A percentile compares a stretch with the other conserved stretches of the same genome.
Conservation (phyloP, 352 stramenopile species). For the Phytophthora ramorum region DNA sequence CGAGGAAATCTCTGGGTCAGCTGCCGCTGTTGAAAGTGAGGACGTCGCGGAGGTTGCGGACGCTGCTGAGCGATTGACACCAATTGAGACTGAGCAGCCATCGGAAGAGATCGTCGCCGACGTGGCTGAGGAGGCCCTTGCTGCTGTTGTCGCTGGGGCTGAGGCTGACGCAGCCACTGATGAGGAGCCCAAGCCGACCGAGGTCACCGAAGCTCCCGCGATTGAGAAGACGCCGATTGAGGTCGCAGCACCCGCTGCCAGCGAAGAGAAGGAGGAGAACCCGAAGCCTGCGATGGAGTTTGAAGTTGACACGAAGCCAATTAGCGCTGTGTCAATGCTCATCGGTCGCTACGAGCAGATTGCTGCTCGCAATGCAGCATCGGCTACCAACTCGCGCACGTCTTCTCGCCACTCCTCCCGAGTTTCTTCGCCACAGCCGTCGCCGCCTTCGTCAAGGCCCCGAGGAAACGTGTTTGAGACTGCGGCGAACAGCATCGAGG, state of each 20-base stretch:
- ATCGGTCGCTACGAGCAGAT: conserved; percentile 43
- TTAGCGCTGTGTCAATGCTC: conserved; percentile 33
- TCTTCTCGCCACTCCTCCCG: conserved; percentile 10
- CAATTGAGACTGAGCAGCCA: background rate
- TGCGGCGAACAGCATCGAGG: conserved; percentile 20
- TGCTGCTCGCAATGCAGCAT: conserved; percentile 22
- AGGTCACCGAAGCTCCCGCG: background rate
- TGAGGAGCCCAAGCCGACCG: background rate
- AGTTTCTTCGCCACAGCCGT: conserved; percentile 16
- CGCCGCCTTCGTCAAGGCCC: conserved; percentile 6
- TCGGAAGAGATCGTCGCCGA: background rate
- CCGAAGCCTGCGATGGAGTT: conserved; percentile 5
- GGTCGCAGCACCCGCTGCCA: background rate
- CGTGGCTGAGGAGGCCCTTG: background rate
- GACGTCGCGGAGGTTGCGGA: background rate
- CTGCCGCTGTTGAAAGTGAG: background rate
- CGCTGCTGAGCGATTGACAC: background rate
- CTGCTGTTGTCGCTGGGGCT: background rate
- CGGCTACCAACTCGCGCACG: conserved; percentile 19
- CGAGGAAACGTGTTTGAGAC: conserved; percentile 21
- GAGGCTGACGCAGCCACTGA: background rate
- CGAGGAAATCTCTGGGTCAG: background rate
- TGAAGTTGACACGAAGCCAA: conserved; percentile 36
- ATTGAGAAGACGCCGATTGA: conserved; percentile 1
- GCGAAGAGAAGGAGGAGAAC: conserved; percentile 2